phyloP scores from a whole-genome alignment of 768 basidiomycete species.

The Infundibulicybe gibba region DNA sequence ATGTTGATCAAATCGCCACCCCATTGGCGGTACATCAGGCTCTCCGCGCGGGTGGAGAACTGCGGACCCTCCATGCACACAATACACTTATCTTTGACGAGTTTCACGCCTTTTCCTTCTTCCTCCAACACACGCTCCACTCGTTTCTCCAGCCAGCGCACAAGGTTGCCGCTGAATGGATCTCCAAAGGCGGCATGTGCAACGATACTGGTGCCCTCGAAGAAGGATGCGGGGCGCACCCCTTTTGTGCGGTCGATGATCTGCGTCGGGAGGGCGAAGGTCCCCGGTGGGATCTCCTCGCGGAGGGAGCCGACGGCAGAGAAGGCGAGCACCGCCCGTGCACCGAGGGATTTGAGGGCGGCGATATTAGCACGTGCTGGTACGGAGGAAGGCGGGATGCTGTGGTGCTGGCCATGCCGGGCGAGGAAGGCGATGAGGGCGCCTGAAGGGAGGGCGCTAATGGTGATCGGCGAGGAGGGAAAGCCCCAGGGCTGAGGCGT shows the following conservation, averaged over 20 bases:
- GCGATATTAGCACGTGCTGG: conserved; percentile 92
- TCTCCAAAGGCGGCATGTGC: conserved; percentile 95
- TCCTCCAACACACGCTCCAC: conserved; percentile 61
- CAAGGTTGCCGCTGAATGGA: conserved; percentile 70
- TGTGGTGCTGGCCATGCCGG: conserved; percentile 84
- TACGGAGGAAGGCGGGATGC: conserved; percentile 73
- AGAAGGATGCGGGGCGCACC: conserved; percentile 84
- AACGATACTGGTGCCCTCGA: conserved; percentile 77
- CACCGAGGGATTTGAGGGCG: conserved; percentile 89
- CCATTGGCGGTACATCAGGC: conserved; percentile 88
- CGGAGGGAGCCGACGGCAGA: conserved; percentile 93
- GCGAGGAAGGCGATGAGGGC: conserved; percentile 84
- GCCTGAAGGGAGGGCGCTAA: conserved; percentile 82
- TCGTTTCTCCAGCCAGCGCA: conserved; percentile 59
- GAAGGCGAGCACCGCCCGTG: conserved; percentile 88
- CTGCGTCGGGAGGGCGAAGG: conserved; percentile 84
- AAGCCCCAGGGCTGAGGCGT: conserved; percentile 81
- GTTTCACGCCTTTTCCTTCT: conserved; percentile 54
- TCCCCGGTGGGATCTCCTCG: conserved; percentile 89
- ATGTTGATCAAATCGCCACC: conserved; percentile 96
- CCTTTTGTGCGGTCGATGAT: conserved; percentile 98
- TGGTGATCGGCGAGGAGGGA: conserved; percentile 90
- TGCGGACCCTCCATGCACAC: conserved; percentile 98
- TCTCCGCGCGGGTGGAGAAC: conserved; percentile 98
- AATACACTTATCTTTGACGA: conserved; percentile 82